These are phyloP conservation scores for Pascua guehoae DNA, from an alignment of 1,284 basidiomycete genomes.

Conservation along the genomic window DNA sequence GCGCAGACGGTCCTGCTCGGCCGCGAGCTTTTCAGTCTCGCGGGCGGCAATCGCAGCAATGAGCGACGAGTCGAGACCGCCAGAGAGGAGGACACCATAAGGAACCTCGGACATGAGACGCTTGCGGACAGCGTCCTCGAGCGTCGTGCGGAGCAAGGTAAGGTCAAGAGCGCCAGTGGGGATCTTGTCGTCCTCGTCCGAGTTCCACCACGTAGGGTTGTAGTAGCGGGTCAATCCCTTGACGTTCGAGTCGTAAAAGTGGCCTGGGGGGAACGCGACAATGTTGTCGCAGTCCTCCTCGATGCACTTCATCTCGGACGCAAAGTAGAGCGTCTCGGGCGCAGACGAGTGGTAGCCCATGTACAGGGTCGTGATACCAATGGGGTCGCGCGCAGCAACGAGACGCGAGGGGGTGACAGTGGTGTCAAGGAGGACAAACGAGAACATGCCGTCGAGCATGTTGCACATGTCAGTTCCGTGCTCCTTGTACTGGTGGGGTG, in stretches of 20 bases:
- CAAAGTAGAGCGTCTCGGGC: slow-evolving; percentile 85
- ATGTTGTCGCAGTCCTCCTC: slow-evolving; percentile 91
- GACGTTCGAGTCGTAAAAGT: slow-evolving; percentile 83
- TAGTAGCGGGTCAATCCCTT: slow-evolving; percentile 75
- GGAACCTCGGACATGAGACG: slow-evolving; percentile 96
- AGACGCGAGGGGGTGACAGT: slow-evolving; percentile 82
- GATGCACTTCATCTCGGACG: slow-evolving; percentile 94
- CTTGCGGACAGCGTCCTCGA: slow-evolving; percentile 92
- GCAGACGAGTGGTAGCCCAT: slow-evolving; percentile 85
- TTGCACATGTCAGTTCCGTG: slow-evolving; percentile 69
- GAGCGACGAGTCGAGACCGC: slow-evolving; percentile 92
- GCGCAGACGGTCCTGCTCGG: slow-evolving; percentile 68
- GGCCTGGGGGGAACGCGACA: slow-evolving; percentile 93
- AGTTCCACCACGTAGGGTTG: slow-evolving; percentile 83
- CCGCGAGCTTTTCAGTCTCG: slow-evolving; percentile 89
- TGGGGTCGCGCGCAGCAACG: slow-evolving; percentile 93
- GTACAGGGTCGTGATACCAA: slow-evolving; percentile 97
- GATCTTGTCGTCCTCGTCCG: slow-evolving; percentile 57
- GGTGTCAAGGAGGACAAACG: slow-evolving; percentile 93
- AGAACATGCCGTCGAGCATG: slow-evolving; percentile 97
- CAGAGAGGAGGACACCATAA: slow-evolving; percentile 93
- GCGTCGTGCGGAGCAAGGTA: slow-evolving; percentile 67
- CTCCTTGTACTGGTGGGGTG: slow-evolving; percentile 67
- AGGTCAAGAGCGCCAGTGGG: slow-evolving; percentile 69
- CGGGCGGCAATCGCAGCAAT: slow-evolving; percentile 96